Base-by-base conservation (phyloP, 306 rosid genomes). In the Lablab purpureus region DNA sequence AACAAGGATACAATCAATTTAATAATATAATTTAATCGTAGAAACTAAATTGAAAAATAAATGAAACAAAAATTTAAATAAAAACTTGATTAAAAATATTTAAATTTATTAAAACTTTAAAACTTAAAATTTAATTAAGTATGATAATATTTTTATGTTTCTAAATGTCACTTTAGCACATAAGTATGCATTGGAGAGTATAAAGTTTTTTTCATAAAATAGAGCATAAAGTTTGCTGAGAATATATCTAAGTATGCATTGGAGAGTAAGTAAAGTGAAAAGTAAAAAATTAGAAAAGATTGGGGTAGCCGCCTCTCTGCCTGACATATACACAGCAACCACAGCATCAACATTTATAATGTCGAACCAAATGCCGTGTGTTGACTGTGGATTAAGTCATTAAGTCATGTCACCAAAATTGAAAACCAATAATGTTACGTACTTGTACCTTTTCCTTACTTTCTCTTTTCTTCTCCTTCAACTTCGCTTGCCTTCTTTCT, bases 321-420 rank as follows among this genome's bases (percentile, higher is more conserved):
- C 17, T 10, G 15, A 3, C 28, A 65, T 1, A 9, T 4, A 30
- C 0, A 0, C 2, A 9, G 11, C 5, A 66, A 66, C 23, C 18
- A 11, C 21, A 34, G 2, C 23, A 17, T 19, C 40, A 4, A 67
- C 22, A 67, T 3, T 12, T 67, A 67, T n/a, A n/a, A n/a, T 22
- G 55, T 34, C 40, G 7, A 3, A 68, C 25, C 22, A 12, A 47
- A 69, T 69, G 59, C 74, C 74, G 74, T 69, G 74, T 46, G 25
- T 4, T 23, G 74, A 47, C 59, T 47, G 40, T 15, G 41, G 17
- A 46, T 25, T 13, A 17, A 14, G 43, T 27, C 55, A 46, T 25
- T 13, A 17, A 14, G 43, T 27, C 55, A 7, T 27, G 1, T 46
- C 59, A 69, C 9, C 59, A 4, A 23, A 69, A 0, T 69, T 25